Base-by-base conservation (phyloP, 306 rosid species). In the Astragalus glycyphyllos region DNA sequence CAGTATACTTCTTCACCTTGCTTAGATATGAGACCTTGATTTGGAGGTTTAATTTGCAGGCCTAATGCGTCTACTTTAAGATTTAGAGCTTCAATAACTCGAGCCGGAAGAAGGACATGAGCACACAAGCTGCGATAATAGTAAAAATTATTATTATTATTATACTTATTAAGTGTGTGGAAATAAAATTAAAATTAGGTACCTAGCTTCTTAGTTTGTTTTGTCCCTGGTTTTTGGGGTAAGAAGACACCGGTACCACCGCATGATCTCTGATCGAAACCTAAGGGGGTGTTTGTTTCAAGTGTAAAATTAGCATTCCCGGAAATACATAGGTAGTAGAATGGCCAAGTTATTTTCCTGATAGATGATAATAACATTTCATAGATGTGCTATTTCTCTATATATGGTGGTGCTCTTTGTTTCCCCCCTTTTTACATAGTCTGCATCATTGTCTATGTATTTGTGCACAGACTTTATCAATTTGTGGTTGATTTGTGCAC, bases 181-280 rank as follows among this genome's bases (percentile, higher is more conserved):
- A 26, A 26, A 26, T 26, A 26, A 26, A 26, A 26, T 20, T 20
- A 20, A 20, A 20, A 2, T 1, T 70, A n/a, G n/a, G n/a, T n/a
- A 90, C 92, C 89, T 65, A 87, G 85, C 76, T 87, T 91, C 74
- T 54, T 79, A 35, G 56, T 80, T 68, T 84, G 68, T 80, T 70
- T 74, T 70, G 81, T 29, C 79, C 80, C 84, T 8, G 84, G 69
- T 34, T 55, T 49, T 26, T 85, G 92, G n/a, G 97, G 97, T 65
- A 91, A 86, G 77, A 91, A 91, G 16, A 91, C 91, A 15, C 97
- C 92, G 0, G 96, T 89, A n/a, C 97, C 97, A 44, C n/a, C n/a
- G n/a, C 87, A 56, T 46, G 87, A 77, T 70, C 56, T 71, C 50
- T 75, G 76, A 64, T 76, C 79, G 1, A 84, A 82, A 55, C 80